phyloP scores from a whole-genome alignment of 2,329 filamentous ascomycete species.

The Colletotrichum lini region DNA sequence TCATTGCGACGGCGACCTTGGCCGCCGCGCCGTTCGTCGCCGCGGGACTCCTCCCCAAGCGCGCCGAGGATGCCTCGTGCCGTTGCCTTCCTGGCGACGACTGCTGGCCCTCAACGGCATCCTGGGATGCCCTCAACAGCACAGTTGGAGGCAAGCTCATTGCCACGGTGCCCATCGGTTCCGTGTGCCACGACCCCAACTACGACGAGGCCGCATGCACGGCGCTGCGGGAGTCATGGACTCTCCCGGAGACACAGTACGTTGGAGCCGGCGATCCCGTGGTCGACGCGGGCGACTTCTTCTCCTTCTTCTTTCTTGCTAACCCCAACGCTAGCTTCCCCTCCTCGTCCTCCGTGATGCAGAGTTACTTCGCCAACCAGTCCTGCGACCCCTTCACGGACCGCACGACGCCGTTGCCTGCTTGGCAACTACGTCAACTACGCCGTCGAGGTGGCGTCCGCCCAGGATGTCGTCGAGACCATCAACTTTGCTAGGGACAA shows the following conservation, averaged over 20 bases:
- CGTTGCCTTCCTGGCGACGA: constrained; percentile 65
- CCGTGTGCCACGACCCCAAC: constrained; percentile 64
- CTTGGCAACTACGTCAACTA: constrained; percentile 61
- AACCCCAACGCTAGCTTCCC: constrained; percentile 47
- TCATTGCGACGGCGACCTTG: constrained; percentile 31
- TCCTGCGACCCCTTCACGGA: constrained; percentile 57
- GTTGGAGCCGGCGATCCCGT: constrained; percentile 21
- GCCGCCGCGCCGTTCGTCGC: constrained; percentile 34
- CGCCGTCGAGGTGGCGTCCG: constrained; percentile 52
- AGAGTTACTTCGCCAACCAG: constrained; percentile 54
- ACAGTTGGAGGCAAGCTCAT: constrained; percentile 67
- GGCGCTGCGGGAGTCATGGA: constrained; percentile 54
- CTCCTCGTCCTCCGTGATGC: constrained; percentile 59
- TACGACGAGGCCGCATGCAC: constrained; percentile 62
- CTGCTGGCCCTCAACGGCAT: constrained; percentile 64
- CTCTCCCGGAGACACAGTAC: constrained; percentile 53
- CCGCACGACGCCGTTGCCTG: constrained; percentile 57
- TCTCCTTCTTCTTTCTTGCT: background rate
- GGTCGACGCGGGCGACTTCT: background rate
- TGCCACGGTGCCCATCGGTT: constrained; percentile 65
- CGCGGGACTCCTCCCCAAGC: constrained; percentile 35
- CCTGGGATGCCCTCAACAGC: constrained; percentile 67
- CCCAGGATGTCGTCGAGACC: constrained; percentile 51
- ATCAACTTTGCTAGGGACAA: constrained; percentile 56
- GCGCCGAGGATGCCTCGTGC: constrained; percentile 48